Evolutionary conservation across 768 basidiomycete species (phyloP).

Genomic region (Chiua virens): DNA sequence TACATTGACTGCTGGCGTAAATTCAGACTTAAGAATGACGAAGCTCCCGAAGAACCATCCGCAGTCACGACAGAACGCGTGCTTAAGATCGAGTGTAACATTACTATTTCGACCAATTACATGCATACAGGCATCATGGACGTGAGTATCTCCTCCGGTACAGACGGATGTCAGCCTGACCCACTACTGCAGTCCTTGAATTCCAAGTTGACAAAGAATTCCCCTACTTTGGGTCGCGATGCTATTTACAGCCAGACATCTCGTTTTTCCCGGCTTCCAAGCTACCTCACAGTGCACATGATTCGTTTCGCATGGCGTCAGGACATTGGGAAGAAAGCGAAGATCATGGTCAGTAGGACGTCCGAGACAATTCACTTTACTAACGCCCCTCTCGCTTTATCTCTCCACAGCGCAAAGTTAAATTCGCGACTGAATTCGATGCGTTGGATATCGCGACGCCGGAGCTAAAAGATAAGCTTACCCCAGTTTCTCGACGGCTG

Average conservation of each 20-base stretch:
- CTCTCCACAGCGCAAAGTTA: constrained; percentile 72
- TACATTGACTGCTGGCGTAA: constrained; percentile 22
- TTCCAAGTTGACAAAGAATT: constrained; percentile 83
- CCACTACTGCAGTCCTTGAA: constrained; percentile 64
- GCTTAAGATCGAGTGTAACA: constrained; percentile 92
- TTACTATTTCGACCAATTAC: constrained; percentile 81
- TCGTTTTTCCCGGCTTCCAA: constrained; percentile 79
- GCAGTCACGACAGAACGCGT: constrained; percentile 67
- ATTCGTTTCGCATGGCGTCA: constrained; percentile 94
- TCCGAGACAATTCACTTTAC: neutral
- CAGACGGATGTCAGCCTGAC: constrained; percentile 11
- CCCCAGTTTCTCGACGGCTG: constrained; percentile 68
- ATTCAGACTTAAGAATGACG: constrained; percentile 72
- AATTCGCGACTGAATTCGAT: constrained; percentile 89
- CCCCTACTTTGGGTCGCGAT: constrained; percentile 73
- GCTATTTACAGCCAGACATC: constrained; percentile 82
- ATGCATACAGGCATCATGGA: constrained; percentile 84
- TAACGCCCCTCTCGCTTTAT: neutral
- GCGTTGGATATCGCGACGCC: constrained; percentile 79
- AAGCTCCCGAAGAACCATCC: constrained; percentile 75
- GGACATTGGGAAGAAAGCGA: constrained; percentile 90
- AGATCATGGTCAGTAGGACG: constrained; percentile 76
- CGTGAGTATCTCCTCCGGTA: constrained; percentile 40
- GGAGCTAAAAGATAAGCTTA: constrained; percentile 70
- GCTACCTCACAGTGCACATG: constrained; percentile 89